These are phyloP conservation scores for Mallotus repandus DNA, from an alignment of 441 rosid genomes.

Conservation along the genomic window DNA sequence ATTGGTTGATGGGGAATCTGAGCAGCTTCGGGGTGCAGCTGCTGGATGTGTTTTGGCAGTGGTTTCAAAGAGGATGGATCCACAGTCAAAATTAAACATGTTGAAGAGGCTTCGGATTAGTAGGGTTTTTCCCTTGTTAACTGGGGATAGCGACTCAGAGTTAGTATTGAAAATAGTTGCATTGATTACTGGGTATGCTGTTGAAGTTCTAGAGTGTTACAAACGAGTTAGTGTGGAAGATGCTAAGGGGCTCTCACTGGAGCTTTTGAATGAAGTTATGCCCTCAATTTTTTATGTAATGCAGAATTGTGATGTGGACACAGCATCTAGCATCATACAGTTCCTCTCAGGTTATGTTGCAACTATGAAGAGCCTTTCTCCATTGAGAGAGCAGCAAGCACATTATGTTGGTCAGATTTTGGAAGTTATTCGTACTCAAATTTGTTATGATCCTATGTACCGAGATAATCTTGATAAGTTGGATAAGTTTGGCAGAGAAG, in stretches of 20 bases:
- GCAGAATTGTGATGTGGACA: slow-evolving; percentile 72
- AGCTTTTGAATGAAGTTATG: slow-evolving; percentile 80
- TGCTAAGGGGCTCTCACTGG: slow-evolving; percentile 48
- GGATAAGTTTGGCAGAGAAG: slow-evolving; percentile 89
- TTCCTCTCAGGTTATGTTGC: slow-evolving; percentile 79
- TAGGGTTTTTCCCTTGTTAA: slow-evolving; percentile 61
- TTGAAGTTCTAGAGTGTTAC: slow-evolving; percentile 83
- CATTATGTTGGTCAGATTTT: slow-evolving; percentile 66
- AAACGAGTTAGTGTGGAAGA: slow-evolving; percentile 63
- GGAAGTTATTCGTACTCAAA: slow-evolving; percentile 76
- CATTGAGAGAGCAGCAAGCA: slow-evolving; percentile 66
- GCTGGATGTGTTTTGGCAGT: slow-evolving; percentile 81
- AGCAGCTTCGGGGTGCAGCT: slow-evolving; percentile 77
- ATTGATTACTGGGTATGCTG: slow-evolving; percentile 78
- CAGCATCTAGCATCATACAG: slow-evolving; percentile 62
- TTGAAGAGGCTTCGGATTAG: slow-evolving; percentile 66
- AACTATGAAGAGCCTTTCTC: slow-evolving; percentile 69
- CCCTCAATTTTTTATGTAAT: slow-evolving; percentile 76
- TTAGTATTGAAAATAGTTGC: slow-evolving; percentile 55
- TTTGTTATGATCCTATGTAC: slow-evolving; percentile 65
- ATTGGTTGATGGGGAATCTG: slow-evolving; percentile 54
- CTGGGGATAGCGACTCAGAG: slow-evolving; percentile 65
- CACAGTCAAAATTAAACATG: slow-evolving; percentile 58
- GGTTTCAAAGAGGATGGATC: slow-evolving; percentile 87
- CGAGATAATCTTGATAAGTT: slow-evolving; percentile 63